These are phyloP conservation scores for Kalanchoe fedtschenkoi DNA, from an alignment of 164 flowering plant species.

Conservation along the genomic window DNA sequence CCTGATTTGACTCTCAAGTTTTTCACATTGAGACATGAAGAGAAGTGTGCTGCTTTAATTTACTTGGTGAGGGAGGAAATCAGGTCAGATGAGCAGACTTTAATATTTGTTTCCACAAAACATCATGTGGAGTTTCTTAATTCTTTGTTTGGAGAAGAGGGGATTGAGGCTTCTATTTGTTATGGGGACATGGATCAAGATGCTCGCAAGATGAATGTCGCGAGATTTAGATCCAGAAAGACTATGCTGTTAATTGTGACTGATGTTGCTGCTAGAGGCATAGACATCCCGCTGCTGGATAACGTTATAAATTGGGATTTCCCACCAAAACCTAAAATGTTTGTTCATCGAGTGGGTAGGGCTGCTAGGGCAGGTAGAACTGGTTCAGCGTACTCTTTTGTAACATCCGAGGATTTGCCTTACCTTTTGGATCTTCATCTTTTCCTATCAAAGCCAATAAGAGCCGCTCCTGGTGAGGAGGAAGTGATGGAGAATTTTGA, in stretches of 20 bases:
- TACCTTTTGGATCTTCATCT: slow-evolving; percentile 92
- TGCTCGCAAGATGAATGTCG: slow-evolving; percentile 81
- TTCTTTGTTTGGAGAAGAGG: slow-evolving; percentile 54
- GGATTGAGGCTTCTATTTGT: slow-evolving; percentile 81
- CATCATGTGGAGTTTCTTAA: slow-evolving; percentile 89
- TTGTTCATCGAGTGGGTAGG: slow-evolving; percentile 93
- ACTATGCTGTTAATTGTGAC: slow-evolving; percentile 89
- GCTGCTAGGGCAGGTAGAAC: slow-evolving; percentile 96
- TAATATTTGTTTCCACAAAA: slow-evolving; percentile 88
- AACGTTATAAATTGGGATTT: slow-evolving; percentile 97
- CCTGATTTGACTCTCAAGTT: slow-evolving; percentile 70
- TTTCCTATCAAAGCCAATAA: slow-evolving; percentile 79
- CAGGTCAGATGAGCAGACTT: slow-evolving; percentile 60
- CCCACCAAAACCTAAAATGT: slow-evolving; percentile 89
- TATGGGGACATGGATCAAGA: slow-evolving; percentile 99
- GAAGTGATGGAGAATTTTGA: slow-evolving; percentile 65
- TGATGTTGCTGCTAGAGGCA: slow-evolving; percentile 95
- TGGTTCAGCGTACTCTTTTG: slow-evolving; percentile 80
- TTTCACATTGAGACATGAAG: slow-evolving; percentile 81
- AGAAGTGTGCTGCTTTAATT: slow-evolving; percentile 71
- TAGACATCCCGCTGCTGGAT: slow-evolving; percentile 94
- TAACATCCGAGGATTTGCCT: slow-evolving; percentile 82
- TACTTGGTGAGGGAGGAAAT: slow-evolving; percentile 81
- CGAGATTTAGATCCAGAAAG: slow-evolving; percentile 74
- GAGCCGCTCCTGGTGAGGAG: slow-evolving; percentile 84